Percentiles rank a stretch among this genome's conserved stretches.
These are phyloP conservation scores for Codiaeum variegatum DNA, from an alignment of 441 rosid species.

Conservation along the genomic window DNA sequence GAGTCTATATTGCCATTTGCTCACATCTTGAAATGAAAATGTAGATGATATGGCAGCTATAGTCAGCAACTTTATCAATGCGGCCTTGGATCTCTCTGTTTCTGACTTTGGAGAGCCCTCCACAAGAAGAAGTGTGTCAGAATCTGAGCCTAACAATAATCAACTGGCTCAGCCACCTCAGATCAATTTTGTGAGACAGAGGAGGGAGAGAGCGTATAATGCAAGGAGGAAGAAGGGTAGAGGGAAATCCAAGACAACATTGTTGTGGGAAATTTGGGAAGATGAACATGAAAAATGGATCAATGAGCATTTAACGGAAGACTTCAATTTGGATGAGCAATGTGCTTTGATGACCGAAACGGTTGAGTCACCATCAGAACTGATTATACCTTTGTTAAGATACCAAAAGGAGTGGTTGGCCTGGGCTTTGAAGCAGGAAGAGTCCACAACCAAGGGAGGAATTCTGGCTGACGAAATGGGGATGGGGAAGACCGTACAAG, in stretches of 20 bases:
- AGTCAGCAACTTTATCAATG: no score
- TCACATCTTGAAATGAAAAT: neutral
- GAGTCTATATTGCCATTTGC: neutral
- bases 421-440: constrained; percentile 91
- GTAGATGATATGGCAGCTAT: constrained; percentile 34
- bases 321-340: constrained; percentile 56
- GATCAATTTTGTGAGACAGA: neutral
- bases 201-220: constrained; percentile 17
- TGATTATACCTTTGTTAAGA: constrained; percentile 70
- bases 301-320: constrained; percentile 44
- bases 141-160: constrained; percentile 8
- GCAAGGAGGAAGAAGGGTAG: constrained; percentile 32
- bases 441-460: constrained; percentile 61
- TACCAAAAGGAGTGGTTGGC: constrained; percentile 96
- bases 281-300: constrained; percentile 61
- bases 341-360: constrained; percentile 43
- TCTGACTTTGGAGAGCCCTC: constrained; percentile 26
- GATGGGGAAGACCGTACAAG: constrained; percentile 97
- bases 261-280: constrained; percentile 83
- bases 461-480: constrained; percentile 99
- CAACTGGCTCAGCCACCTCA: constrained; percentile 13
- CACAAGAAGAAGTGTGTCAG: constrained; percentile 5
- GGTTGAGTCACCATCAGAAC: constrained; percentile 60
- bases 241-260: constrained; percentile 22
- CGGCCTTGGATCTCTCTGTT: constrained; percentile 12